Base-by-base conservation (phyloP, 345 rosid genomes). In the Crucihimalaya himalaica region DNA sequence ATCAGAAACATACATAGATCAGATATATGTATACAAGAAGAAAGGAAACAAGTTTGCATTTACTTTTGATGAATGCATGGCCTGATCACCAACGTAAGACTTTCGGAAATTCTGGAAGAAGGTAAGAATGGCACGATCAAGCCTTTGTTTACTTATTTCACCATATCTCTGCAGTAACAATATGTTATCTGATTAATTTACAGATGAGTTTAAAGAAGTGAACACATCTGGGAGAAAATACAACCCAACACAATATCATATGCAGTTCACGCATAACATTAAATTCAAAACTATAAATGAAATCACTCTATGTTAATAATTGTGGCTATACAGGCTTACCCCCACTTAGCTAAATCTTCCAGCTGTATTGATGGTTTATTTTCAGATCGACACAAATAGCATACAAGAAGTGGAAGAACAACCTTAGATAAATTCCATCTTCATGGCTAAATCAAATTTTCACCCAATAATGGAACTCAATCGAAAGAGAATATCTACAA, bases 71-170 rank as follows among this genome's bases (percentile, higher is more conserved):
- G 99, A 90, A 81, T 96, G 98, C 85, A 92, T 91, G 4, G 99
- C 99, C 83, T 96, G 99, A 80, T 96, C 99, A 70, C 99, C 99
- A 23, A 96, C 93, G 68, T 96, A 96, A 75, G 99, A 96, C 90
- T 92, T 90, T 32, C 94, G 86, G 66, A 96, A 96, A 86, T 96
- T 87, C 85, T 96, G 99, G 80, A 96, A 96, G 92, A 96, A 96
- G 39, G 88, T 84, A 21, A 96, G 97, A 82, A 96, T 88, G 72
- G 98, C 99, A 61, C 96, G 92, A 77, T 96, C 99, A 78, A 96
- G 98, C 82, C 99, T 84, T 81, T 96, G 98, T 79, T 86, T 92
- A 80, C 97, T 92, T 64, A 89, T 72, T 81, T 92, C 90, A 62
- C 90, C 84, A 57, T 96, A 96, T 73, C 99, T 85, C 99, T 96